Percentiles rank a stretch among this genome's conserved stretches.
Conservation (phyloP, 108 stramenopile genomes). For the Cyclostephanos tholiformis region DNA sequence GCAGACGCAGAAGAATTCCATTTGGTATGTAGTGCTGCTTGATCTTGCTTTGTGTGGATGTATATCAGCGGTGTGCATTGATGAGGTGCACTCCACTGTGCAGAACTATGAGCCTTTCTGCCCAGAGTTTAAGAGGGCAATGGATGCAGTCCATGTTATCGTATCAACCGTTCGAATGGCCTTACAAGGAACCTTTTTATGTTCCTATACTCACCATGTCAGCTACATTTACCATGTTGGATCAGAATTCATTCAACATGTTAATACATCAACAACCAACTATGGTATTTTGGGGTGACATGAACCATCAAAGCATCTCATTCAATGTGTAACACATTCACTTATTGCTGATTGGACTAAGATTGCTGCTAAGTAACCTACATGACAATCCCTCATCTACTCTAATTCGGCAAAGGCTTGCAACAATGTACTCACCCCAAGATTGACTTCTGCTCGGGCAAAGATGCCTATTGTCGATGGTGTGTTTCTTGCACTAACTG, state of each 20-base stretch:
- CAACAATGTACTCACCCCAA: background rate
- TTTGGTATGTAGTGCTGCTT: background rate
- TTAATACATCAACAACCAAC: background rate
- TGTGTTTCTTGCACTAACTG: slow-evolving; percentile 4
- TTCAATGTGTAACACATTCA: background rate
- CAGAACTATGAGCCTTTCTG: slow-evolving; percentile 14
- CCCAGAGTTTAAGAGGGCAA: slow-evolving; percentile 16
- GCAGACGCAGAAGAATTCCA: background rate
- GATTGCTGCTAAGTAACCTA: background rate
- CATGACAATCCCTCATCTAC: background rate
- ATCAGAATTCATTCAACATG: background rate
- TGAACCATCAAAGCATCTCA: too few species aligned
- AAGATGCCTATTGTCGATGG: background rate
- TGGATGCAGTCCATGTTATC: too few species aligned
- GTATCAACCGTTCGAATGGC: too few species aligned
- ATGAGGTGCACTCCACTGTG: slow-evolving; percentile 7
- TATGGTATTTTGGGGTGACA: background rate
- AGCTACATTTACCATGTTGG: background rate
- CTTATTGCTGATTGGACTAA: background rate
- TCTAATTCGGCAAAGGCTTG: too few species aligned
- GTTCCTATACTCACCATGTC: slow-evolving; percentile 7
- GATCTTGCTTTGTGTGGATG: background rate
- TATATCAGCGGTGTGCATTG: background rate
- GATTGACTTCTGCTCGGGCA: background rate
- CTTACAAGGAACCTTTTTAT: too few species aligned